These are phyloP conservation scores for Boechera retrofracta DNA, from an alignment of 345 rosid genomes.

Conservation along the genomic window DNA sequence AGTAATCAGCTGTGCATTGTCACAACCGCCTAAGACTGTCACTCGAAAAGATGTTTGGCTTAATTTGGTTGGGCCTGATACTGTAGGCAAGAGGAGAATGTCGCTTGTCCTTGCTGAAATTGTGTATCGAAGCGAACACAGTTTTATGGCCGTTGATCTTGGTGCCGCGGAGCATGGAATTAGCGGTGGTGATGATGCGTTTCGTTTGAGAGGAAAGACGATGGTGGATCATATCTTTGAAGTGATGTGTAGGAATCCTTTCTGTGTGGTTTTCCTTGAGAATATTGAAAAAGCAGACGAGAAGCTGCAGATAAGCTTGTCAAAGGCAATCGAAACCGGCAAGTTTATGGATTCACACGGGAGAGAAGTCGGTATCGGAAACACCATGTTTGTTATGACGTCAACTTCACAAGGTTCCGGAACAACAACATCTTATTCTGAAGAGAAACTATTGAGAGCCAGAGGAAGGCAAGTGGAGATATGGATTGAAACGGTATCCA, in stretches of 20 bases:
- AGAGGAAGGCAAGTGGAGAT: slow-evolving; percentile 59
- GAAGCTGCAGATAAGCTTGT: slow-evolving; percentile 55
- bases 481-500: slow-evolving; percentile 46
- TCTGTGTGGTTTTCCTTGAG: slow-evolving; percentile 71
- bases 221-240: slow-evolving; percentile 65
- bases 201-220: slow-evolving; percentile 66
- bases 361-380: slow-evolving; percentile 62
- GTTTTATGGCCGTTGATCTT: slow-evolving; percentile 63
- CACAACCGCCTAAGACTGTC: slow-evolving; percentile 29
- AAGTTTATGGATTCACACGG: slow-evolving; percentile 70
- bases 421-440: slow-evolving; percentile 44
- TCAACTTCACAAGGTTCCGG: slow-evolving; percentile 43
- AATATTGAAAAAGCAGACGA: slow-evolving; percentile 73
- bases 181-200: slow-evolving; percentile 36
- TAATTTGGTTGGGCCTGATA: slow-evolving; percentile 66
- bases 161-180: slow-evolving; percentile 44
- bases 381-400: slow-evolving; percentile 63
- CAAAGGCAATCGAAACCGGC: slow-evolving; percentile 59
- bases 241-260: slow-evolving; percentile 65
- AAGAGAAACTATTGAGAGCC: slow-evolving; percentile 57
- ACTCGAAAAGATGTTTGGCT: slow-evolving; percentile 72
- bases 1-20: slow-evolving; percentile 51
- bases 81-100: slow-evolving; percentile 57
- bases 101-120: slow-evolving; percentile 66
- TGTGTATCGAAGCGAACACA: slow-evolving; percentile 55